These are phyloP conservation scores for Trebouxia sp. DNA, from an alignment of 139 green algal species.

Conservation along the genomic window DNA sequence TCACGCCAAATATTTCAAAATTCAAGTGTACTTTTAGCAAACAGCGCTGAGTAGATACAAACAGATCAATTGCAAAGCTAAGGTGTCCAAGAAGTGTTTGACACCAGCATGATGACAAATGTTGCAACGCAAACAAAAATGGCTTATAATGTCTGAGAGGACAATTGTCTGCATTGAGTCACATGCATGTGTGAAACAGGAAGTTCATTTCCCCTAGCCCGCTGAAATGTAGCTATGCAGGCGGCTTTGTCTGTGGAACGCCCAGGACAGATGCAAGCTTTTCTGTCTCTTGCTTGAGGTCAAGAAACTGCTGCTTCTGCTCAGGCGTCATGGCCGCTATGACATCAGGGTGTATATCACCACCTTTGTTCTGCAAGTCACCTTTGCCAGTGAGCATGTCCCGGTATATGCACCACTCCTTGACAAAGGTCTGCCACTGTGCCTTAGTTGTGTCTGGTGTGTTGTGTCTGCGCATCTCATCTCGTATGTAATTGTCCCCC, in stretches of 20 bases:
- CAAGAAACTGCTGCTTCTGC: conserved; percentile 58
- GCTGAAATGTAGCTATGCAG: neutral
- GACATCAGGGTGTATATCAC: conserved; percentile 42
- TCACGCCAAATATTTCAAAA: too few relatives aligned
- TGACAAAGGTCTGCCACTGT: conserved; percentile 74
- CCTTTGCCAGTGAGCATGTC: conserved; percentile 50
- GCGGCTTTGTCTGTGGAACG: neutral
- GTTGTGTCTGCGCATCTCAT: conserved; percentile 73
- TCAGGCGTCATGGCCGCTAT: conserved; percentile 46
- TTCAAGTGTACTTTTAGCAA: too few relatives aligned
- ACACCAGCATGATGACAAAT: too few relatives aligned
- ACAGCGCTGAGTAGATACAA: too few relatives aligned
- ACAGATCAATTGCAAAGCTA: too few relatives aligned
- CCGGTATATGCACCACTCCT: conserved; percentile 72
- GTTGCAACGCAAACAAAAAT: too few relatives aligned
- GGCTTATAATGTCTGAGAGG: too few relatives aligned
- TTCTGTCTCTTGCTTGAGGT: conserved; percentile 45
- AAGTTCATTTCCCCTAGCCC: too few relatives aligned
- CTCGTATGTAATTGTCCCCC: conserved; percentile 64
- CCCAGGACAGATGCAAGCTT: conserved; percentile 1
- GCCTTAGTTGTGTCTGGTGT: conserved; percentile 49
- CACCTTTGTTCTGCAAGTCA: conserved; percentile 34
- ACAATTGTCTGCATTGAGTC: too few relatives aligned
- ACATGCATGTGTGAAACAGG: too few relatives aligned
- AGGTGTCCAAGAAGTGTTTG: too few relatives aligned